A percentile compares a stretch with the other conserved stretches of the same genome.
These are phyloP conservation scores for Salisapilia sapeloensis DNA, from an alignment of 352 stramenopile genomes.

Conservation along the genomic window DNA sequence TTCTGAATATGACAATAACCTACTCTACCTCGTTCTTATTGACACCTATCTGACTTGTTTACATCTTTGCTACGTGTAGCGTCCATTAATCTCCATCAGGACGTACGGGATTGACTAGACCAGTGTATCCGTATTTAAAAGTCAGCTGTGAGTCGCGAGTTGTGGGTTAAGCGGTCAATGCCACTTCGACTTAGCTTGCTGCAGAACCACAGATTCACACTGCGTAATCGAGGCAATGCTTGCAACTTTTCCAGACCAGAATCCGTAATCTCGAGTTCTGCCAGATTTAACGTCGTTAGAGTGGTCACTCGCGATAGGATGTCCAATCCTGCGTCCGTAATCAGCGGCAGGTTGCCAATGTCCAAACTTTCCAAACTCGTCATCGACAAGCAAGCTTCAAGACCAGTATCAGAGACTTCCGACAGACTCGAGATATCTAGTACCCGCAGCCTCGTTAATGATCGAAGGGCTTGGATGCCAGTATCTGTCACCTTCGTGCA, in stretches of 20 bases:
- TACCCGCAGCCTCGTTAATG: constrained; percentile 31
- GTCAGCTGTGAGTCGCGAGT: too few relatives aligned
- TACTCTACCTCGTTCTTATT: too few relatives aligned
- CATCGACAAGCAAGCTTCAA: constrained; percentile 31
- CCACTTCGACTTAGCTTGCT: constrained; percentile 41
- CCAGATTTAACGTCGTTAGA: constrained; percentile 54
- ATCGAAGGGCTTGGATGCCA: constrained; percentile 17
- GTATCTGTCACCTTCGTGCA: constrained; percentile 72
- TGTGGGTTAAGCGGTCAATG: too few relatives aligned
- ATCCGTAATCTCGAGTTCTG: constrained; percentile 53
- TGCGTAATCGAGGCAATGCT: constrained; percentile 23
- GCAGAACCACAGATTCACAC: constrained; percentile 72
- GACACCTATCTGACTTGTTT: too few relatives aligned
- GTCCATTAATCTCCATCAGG: too few relatives aligned
- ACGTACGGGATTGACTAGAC: too few relatives aligned
- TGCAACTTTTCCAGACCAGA: constrained; percentile 24
- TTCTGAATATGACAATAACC: too few relatives aligned
- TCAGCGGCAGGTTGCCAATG: constrained; percentile 62
- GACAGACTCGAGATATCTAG: constrained; percentile 63
- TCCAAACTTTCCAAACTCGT: constrained; percentile 43
- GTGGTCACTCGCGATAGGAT: constrained; percentile 21
- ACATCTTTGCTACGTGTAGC: too few relatives aligned
- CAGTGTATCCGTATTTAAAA: too few relatives aligned
- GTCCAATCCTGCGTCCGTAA: constrained; percentile 43
- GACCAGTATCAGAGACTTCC: constrained; percentile 31